Conservation (phyloP, 2,329 filamentous ascomycete species). For the Emericellopsis atlantica region DNA sequence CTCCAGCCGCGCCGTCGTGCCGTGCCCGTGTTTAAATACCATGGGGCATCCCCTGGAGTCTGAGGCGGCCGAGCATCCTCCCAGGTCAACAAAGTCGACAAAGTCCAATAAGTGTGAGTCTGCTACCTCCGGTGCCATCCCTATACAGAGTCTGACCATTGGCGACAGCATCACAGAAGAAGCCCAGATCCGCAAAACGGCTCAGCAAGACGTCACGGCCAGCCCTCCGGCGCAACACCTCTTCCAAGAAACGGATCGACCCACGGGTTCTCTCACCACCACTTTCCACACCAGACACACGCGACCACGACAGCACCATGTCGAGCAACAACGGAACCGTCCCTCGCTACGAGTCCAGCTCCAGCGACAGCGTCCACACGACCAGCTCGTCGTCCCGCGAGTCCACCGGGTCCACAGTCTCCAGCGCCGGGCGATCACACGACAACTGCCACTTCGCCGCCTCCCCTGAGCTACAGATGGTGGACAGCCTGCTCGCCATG, state of each 20-base stretch:
- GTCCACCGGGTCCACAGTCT: background rate
- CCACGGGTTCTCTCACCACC: too few relatives aligned
- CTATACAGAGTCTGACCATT: background rate
- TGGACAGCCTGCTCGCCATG: conserved; percentile 3
- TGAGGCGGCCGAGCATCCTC: background rate
- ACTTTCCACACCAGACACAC: background rate
- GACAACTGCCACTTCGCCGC: conserved; percentile 3
- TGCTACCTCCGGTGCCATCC: background rate
- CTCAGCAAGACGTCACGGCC: background rate
- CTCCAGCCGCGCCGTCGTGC: background rate
- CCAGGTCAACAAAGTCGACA: background rate
- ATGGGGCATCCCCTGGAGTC: conserved; percentile 1
- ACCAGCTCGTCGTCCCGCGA: background rate
- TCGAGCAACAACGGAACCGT: background rate
- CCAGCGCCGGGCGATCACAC: background rate
- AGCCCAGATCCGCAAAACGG: background rate
- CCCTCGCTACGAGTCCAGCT: background rate
- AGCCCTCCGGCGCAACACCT: background rate
- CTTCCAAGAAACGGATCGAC: background rate
- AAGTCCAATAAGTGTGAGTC: background rate
- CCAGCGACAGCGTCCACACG: background rate
- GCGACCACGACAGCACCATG: background rate
- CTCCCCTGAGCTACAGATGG: conserved; percentile 2
- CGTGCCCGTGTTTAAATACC: background rate
- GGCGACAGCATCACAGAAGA: background rate